Conservation (phyloP, 768 basidiomycete genomes). For the Hemileccinum rubropunctum region DNA sequence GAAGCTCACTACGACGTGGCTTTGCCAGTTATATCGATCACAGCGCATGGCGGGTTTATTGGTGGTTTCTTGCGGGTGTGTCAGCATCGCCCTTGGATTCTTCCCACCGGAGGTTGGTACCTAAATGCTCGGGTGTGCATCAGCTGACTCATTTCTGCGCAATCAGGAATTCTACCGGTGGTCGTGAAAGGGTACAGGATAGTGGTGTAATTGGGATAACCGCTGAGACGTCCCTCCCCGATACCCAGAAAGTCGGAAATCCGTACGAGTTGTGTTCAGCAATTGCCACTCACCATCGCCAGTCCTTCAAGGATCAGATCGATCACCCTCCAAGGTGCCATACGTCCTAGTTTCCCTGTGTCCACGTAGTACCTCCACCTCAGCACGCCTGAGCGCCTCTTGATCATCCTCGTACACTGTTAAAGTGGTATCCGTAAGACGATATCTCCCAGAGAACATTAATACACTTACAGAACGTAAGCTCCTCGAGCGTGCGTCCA, state of each 20-base stretch:
- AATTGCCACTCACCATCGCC: too few relatives aligned
- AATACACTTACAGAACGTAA: conserved; percentile 13
- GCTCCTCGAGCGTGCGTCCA: conserved; percentile 17
- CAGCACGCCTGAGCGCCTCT: not conserved
- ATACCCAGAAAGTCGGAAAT: too few relatives aligned
- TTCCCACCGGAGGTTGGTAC: conserved; percentile 65
- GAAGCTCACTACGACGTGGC: not conserved
- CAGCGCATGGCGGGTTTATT: conserved; percentile 63
- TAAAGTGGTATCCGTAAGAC: not conserved
- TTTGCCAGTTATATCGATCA: conserved; percentile 58
- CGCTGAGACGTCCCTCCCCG: too few relatives aligned
- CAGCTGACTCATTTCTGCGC: not conserved
- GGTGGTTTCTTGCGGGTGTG: conserved; percentile 50
- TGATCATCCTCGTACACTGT: conserved; percentile 7
- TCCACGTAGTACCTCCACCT: not conserved
- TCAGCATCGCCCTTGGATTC: conserved; percentile 39
- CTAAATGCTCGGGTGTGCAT: too few relatives aligned
- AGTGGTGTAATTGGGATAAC: conserved; percentile 1
- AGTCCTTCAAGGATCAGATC: too few relatives aligned
- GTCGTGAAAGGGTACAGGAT: conserved; percentile 17
- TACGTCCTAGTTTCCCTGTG: not conserved
- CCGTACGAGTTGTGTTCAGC: too few relatives aligned
- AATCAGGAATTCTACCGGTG: conserved; percentile 25
- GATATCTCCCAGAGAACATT: conserved; percentile 7
- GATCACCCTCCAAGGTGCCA: too few relatives aligned